Evolutionary conservation across 306 rosid genomes (phyloP), one percentile per base, ranked within the genome.

Genomic region (Trifolium subterraneum): DNA sequence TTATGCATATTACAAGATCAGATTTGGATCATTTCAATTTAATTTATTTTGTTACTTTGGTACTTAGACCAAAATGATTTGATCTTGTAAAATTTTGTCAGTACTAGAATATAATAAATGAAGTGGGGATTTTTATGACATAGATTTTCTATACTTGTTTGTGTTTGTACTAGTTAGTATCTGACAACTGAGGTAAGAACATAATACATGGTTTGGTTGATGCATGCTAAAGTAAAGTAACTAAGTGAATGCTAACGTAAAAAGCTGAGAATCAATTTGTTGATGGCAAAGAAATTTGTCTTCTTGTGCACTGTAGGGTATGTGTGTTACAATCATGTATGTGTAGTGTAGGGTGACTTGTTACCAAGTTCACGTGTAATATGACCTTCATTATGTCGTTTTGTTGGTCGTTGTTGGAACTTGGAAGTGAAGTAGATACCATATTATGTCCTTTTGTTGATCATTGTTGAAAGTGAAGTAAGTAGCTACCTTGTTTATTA

Each of bases 11-110:
- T 44, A 44, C 44, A 72, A 79, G 72, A 73, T 48, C 81, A 78
- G 80, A 86, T 75, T 81, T 89, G 88, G 85, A 63, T 78, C 79
- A 78, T 81, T 81, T 84, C 45, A 67, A 86, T 86, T 91, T 78
- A 70, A 84, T 86, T 84, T 69, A 78, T 84, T 85, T 78, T 81
- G 78, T 83, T 74, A 75, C 55, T 60, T 64, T 48, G 33, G 62
- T 64, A 56, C 68, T n/a, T 23, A 39, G 23, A 65, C 62, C n/a
- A 52, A 38, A 7, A 31, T 63, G 64, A 74, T 67, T 54, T 55
- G 23, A 72, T 63, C 51, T 33, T 51, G 73, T 71, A 56, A 62
- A 62, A 18, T 76, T 33, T 63, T 77, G 35, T 27, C 29, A 50
- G 59, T 44, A 11, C 27, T 67, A 82, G 78, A 60, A 60, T 60